Evolutionary conservation across 805 yeast genomes (phyloP).

Genomic region (Pichia membranifaciens): DNA sequence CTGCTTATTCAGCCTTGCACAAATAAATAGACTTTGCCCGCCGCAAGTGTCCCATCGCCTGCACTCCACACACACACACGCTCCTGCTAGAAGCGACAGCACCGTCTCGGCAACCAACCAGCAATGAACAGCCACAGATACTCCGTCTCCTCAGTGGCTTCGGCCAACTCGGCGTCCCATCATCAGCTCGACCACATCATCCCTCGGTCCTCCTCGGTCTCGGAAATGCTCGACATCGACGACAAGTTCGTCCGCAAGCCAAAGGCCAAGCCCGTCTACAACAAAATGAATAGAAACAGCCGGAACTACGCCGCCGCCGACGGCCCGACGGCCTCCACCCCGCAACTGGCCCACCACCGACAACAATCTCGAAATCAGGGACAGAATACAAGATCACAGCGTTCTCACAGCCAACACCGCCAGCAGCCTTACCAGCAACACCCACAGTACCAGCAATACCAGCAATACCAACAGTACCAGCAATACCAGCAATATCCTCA

Average conservation of each 20-base stretch:
- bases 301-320: not conserved
- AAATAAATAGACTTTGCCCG: no score
- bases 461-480: slow-evolving; percentile 5
- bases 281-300: not conserved
- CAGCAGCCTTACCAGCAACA: not conserved
- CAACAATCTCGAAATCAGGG: no score
- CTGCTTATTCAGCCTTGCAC: no score
- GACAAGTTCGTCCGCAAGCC: slow-evolving; percentile 35
- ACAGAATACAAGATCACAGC: no score
- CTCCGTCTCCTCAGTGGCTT: not conserved
- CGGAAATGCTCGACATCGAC: slow-evolving; percentile 27
- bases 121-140: not conserved
- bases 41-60: no score
- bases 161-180: not conserved
- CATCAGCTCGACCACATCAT: not conserved
- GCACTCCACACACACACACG: no score
- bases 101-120: no score
- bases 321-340: no score
- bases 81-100: no score
- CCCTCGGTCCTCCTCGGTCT: slow-evolving; percentile 12
- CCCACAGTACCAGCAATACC: not conserved
- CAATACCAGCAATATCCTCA: slow-evolving; percentile 3
- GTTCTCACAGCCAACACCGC: no score
- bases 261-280: slow-evolving; percentile 15
- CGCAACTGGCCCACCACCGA: no score